phyloP scores from a whole-genome alignment of 805 yeast species.

The Metschnikowia noctiluminum region DNA sequence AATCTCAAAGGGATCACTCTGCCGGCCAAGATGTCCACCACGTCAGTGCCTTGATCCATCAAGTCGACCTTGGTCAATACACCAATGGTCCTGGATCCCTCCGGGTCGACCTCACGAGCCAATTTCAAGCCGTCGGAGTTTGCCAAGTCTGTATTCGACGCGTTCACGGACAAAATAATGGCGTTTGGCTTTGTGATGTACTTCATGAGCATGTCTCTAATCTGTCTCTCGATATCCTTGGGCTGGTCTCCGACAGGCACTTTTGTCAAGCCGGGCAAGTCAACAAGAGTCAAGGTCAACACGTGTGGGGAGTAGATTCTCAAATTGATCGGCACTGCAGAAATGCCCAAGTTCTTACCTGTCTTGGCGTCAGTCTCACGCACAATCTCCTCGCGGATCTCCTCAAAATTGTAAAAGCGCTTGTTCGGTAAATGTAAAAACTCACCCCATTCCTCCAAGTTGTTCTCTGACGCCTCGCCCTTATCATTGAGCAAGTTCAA shows the following conservation, averaged over 20 bases:
- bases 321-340: slow-evolving; percentile 88
- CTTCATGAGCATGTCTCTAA: slow-evolving; percentile 87
- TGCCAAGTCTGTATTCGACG: slow-evolving; percentile 89
- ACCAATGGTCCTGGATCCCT: slow-evolving; percentile 93
- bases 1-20: slow-evolving; percentile 91
- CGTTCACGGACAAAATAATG: slow-evolving; percentile 84
- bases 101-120: slow-evolving; percentile 97
- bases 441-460: slow-evolving; percentile 94
- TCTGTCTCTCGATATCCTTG: slow-evolving; percentile 91
- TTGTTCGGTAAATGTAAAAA: slow-evolving; percentile 89
- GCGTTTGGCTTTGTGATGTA: slow-evolving; percentile 95
- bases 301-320: slow-evolving; percentile 94
- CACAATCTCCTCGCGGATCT: slow-evolving; percentile 86
- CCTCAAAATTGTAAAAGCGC: slow-evolving; percentile 82
- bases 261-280: slow-evolving; percentile 94
- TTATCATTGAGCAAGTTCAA: slow-evolving; percentile 40
- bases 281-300: slow-evolving; percentile 88
- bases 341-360: slow-evolving; percentile 81
- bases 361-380: slow-evolving; percentile 85
- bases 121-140: slow-evolving; percentile 94
- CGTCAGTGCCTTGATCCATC: slow-evolving; percentile 98
- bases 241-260: slow-evolving; percentile 99
- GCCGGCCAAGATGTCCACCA: slow-evolving; percentile 90
- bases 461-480: slow-evolving; percentile 61
- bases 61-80: slow-evolving; percentile 94